Conservation (phyloP, 805 yeast genomes). For the Komagataella pseudopastoris region DNA sequence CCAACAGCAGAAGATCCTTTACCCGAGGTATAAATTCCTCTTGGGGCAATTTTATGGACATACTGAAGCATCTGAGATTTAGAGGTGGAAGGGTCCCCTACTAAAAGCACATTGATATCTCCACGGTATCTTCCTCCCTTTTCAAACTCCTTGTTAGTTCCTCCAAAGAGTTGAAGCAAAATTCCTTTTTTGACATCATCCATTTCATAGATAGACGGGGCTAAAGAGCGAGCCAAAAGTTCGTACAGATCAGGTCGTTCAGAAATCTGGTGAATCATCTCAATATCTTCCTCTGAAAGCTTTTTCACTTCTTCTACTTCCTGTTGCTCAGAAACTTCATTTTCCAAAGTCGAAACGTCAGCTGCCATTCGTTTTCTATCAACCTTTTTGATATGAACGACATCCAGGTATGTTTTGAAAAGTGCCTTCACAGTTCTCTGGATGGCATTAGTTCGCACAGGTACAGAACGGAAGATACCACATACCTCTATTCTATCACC, state of each 20-base stretch:
- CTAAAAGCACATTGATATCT: constrained; percentile 77
- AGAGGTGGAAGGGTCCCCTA: constrained; percentile 98
- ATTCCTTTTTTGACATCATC: constrained; percentile 97
- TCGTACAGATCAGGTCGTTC: constrained; percentile 74
- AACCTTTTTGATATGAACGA: constrained; percentile 80
- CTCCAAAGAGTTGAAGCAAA: constrained; percentile 85
- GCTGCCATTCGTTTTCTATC: constrained; percentile 73
- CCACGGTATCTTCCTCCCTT: constrained; percentile 96
- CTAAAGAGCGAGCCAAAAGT: constrained; percentile 75
- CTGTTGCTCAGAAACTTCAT: constrained; percentile 41
- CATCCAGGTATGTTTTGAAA: constrained; percentile 89
- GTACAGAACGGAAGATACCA: constrained; percentile 87
- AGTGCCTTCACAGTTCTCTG: constrained; percentile 74
- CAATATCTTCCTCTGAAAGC: constrained; percentile 57
- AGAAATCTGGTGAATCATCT: constrained; percentile 45
- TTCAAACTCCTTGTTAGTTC: constrained; percentile 75
- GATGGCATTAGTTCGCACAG: constrained; percentile 77
- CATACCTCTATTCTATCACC: constrained; percentile 95
- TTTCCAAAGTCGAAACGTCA: constrained; percentile 60
- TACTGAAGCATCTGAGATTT: constrained; percentile 91
- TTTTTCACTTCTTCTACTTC: constrained; percentile 70
- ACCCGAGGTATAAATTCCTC: constrained; percentile 97
- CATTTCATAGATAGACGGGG: constrained; percentile 94
- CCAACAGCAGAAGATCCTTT: constrained; percentile 99
- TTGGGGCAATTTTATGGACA: constrained; percentile 94